Evolutionary conservation across 345 rosid species (phyloP), one percentile per base, ranked within the genome.

Genomic region (Lepidium sativum): DNA sequence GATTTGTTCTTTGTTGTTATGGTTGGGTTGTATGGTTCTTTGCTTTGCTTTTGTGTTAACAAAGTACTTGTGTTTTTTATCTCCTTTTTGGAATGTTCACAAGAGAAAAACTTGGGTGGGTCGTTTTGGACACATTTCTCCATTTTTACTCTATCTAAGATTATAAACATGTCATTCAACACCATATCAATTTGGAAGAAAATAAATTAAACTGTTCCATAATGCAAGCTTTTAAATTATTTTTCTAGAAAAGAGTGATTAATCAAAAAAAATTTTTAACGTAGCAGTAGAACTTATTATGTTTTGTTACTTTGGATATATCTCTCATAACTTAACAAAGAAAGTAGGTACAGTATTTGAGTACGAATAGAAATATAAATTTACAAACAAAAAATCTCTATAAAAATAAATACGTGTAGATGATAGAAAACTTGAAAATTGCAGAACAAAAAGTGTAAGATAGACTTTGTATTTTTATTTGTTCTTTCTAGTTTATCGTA

Each of bases 1-100:
- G 57, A 60, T 73, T 27, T 67, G 63, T 67, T 67, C 72, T 18
- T 67, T 72, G 72, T 73, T 60, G 43, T 45, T 54, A 38, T 73
- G 51, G 60, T 73, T 73, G 71, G 72, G 72, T 66, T 66, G 77
- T 60, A 66, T 37, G 77, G 72, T 73, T 73, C 77, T 67, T 60
- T 73, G 58, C 77, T 73, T 73, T 40, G 68, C 63, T 67, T 72
- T 66, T 59, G 56, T 18, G 44, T 43, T 65, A 58, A 65, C 37
- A 16, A 59, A 51, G 44, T 7, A 35, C 40, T 37, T 41, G 21
- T 47, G 23, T 48, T 8, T 17, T 59, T 16, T 3, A 35, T 20
- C 25, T 14, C 23, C 7, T 1, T 41, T 4, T 27, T 25, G 41
- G 35, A 20, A 60, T 60, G 37, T 51, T 32, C 4, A 17, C 50